These are phyloP conservation scores for Epichloe sp. DNA, from an alignment of 2,329 filamentous ascomycete species.

Conservation along the genomic window DNA sequence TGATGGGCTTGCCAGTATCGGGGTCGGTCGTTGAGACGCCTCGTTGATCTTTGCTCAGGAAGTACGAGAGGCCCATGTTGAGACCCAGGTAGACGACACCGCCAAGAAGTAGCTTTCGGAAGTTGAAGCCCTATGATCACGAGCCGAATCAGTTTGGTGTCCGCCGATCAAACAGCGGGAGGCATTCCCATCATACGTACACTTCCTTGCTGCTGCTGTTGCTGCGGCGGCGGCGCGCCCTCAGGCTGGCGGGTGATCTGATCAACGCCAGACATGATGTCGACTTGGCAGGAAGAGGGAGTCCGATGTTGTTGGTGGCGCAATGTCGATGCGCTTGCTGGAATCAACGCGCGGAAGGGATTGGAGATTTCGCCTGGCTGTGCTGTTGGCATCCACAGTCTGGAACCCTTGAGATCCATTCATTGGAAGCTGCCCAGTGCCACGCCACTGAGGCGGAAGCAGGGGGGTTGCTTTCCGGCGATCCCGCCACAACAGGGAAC, in stretches of 20 bases:
- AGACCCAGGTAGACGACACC: slow-evolving; percentile 44
- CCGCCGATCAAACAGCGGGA: not conserved
- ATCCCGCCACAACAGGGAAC: not conserved
- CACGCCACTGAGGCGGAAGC: too few relatives aligned
- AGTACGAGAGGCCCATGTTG: slow-evolving; percentile 43
- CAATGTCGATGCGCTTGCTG: not conserved
- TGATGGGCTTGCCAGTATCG: slow-evolving; percentile 35
- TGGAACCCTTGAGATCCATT: too few relatives aligned
- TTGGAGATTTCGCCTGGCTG: not conserved
- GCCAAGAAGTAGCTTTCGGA: slow-evolving; percentile 37
- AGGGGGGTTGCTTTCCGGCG: not conserved
- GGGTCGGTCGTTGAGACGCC: slow-evolving; percentile 36
- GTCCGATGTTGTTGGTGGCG: not conserved
- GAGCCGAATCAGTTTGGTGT: not conserved
- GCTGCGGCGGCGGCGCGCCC: slow-evolving; percentile 9
- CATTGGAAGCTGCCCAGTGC: too few relatives aligned
- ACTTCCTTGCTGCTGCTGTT: slow-evolving; percentile 12
- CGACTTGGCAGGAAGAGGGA: not conserved
- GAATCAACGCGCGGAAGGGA: not conserved
- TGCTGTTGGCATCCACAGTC: not conserved
- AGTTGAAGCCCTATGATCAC: slow-evolving; percentile 20
- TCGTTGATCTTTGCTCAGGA: slow-evolving; percentile 33
- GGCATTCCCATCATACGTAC: slow-evolving; percentile 1
- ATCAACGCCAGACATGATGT: slow-evolving; percentile 1
- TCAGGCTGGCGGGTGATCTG: slow-evolving; percentile 8